Percentiles rank a stretch among this genome's conserved stretches.
phyloP scores from a whole-genome alignment of 495 filamentous ascomycete genomes.

The Ascodesmis nigricans region DNA sequence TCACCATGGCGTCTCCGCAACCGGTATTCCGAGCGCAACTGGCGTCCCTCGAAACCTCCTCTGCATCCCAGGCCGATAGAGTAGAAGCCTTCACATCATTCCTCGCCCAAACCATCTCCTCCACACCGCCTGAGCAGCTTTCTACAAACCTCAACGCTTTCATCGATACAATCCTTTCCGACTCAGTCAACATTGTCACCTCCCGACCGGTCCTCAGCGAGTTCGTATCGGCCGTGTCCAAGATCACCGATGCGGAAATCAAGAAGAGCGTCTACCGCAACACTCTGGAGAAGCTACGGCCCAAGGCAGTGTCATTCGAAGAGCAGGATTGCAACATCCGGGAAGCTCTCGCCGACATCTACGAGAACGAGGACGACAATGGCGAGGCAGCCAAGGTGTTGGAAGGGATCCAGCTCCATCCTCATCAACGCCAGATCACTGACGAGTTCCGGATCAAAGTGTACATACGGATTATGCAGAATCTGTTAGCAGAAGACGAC shows the following conservation, averaged over 20 bases:
- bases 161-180: slow-evolving; percentile 42
- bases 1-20: too few species aligned
- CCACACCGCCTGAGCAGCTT: slow-evolving; percentile 32
- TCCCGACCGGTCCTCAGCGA: slow-evolving; percentile 46
- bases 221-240: slow-evolving; percentile 37
- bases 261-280: slow-evolving; percentile 49
- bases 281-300: slow-evolving; percentile 40
- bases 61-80: slow-evolving; percentile 31
- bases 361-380: slow-evolving; percentile 67
- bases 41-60: slow-evolving; percentile 31
- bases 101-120: slow-evolving; percentile 38
- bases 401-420: slow-evolving; percentile 67
- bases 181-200: slow-evolving; percentile 50
- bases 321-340: slow-evolving; percentile 61
- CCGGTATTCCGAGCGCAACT: too few species aligned
- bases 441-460: slow-evolving; percentile 55
- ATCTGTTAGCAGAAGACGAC: slow-evolving; percentile 88
- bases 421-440: slow-evolving; percentile 58
- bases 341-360: slow-evolving; percentile 58
- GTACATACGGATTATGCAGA: slow-evolving; percentile 85
- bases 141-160: slow-evolving; percentile 46
- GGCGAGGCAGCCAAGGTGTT: slow-evolving; percentile 52
- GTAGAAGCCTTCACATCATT: slow-evolving; percentile 41
- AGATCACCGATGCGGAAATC: slow-evolving; percentile 26
- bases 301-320: slow-evolving; percentile 54